Conservation (phyloP, 345 rosid genomes). For the Raphanus raphanistrum region DNA sequence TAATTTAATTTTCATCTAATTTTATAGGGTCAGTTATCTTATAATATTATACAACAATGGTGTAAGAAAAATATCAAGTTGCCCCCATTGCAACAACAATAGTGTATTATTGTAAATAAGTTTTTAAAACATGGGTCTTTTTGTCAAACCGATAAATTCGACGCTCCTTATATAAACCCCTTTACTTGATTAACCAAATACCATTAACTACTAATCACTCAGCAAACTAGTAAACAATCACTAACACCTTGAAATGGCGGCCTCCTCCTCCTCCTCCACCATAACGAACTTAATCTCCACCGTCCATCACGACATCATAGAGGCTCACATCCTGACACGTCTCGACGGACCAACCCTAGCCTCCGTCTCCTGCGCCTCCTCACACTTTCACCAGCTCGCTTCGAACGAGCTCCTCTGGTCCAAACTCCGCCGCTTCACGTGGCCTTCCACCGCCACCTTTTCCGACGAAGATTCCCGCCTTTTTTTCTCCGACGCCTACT, state of each 20-base stretch:
- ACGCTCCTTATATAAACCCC: constrained; percentile 11
- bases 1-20: background rate
- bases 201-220: constrained; percentile 15
- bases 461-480: constrained; percentile 62
- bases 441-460: constrained; percentile 73
- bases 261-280: constrained; percentile 4
- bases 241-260: background rate
- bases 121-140: background rate
- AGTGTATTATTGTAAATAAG: constrained; percentile 8
- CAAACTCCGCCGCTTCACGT: constrained; percentile 52
- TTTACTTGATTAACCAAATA: background rate
- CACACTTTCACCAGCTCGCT: constrained; percentile 52
- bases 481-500: constrained; percentile 66
- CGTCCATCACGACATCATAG: constrained; percentile 61
- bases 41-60: background rate
- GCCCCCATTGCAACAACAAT: background rate
- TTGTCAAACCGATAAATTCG: background rate
- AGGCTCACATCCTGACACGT: constrained; percentile 59
- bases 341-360: constrained; percentile 73
- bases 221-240: constrained; percentile 20
- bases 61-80: background rate
- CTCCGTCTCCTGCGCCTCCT: constrained; percentile 56
- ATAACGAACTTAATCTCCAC: constrained; percentile 33
- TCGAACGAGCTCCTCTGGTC: constrained; percentile 55
- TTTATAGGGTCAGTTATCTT: background rate